These are phyloP conservation scores for Gossypium gossypioides DNA, from an alignment of 441 rosid genomes.

Conservation along the genomic window DNA sequence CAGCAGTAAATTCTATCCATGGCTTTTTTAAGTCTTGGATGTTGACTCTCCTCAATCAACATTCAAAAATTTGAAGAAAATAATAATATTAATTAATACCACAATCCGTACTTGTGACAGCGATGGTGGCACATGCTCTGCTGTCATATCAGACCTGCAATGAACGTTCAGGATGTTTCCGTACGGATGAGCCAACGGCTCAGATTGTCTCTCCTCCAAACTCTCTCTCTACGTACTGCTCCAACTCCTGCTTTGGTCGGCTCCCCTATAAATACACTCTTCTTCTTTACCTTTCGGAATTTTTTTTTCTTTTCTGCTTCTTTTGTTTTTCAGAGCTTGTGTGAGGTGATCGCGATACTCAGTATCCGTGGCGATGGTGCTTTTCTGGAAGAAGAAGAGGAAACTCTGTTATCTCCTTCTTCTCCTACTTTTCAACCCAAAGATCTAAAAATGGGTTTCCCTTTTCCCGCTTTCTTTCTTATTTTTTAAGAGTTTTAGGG, in stretches of 20 bases:
- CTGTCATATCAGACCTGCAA: constrained; percentile 8
- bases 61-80: background rate
- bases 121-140: constrained; percentile 14
- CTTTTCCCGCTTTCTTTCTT: background rate
- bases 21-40: background rate
- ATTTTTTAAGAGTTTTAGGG: background rate
- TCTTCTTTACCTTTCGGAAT: background rate
- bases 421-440: constrained; percentile 1
- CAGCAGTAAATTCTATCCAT: background rate
- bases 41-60: constrained; percentile 1
- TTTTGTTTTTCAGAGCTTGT: background rate
- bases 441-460: constrained; percentile 1
- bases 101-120: constrained; percentile 10
- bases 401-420: background rate
- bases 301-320: background rate
- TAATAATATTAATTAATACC: background rate
- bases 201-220: constrained; percentile 1
- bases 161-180: constrained; percentile 3
- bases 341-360: background rate
- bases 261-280: background rate
- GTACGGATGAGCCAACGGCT: constrained; percentile 10
- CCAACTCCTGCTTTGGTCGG: constrained; percentile 7
- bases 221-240: background rate
- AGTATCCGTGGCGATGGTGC: background rate
- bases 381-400: constrained; percentile 11